Conservation (phyloP, 345 rosid genomes). For the Rhizophora mangle region DNA sequence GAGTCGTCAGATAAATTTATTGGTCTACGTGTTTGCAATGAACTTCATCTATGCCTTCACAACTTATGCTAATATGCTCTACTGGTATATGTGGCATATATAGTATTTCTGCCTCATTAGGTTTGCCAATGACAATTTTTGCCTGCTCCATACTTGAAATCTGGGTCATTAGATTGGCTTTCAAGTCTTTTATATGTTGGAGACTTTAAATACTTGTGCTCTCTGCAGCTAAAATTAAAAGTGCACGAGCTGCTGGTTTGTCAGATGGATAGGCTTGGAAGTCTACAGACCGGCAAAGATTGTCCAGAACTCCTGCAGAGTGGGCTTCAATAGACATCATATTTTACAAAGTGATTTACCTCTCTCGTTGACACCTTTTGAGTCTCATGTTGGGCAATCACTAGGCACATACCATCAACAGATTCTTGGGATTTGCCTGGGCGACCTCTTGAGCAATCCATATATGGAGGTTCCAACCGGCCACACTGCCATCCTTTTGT, state of each 20-base stretch:
- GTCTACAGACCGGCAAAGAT: conserved; percentile 15
- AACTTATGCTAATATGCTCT: neutral
- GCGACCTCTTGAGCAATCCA: neutral
- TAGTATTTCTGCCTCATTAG: neutral
- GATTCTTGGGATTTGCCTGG: neutral
- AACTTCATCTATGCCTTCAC: too few relatives aligned
- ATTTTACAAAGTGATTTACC: neutral
- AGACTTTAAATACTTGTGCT: neutral
- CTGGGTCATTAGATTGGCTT: neutral
- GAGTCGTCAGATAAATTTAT: too few relatives aligned
- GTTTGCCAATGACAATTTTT: neutral
- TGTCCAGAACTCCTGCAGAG: neutral
- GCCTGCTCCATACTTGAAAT: neutral
- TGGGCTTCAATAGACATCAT: neutral
- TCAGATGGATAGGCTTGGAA: conserved; percentile 59
- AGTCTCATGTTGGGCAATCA: neutral
- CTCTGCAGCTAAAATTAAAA: conserved; percentile 52
- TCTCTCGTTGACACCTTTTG: neutral
- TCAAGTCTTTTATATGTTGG: neutral
- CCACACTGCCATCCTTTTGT: neutral
- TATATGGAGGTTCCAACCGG: too few relatives aligned
- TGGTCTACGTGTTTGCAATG: too few relatives aligned
- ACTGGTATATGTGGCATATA: neutral
- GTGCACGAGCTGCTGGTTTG: conserved; percentile 50
- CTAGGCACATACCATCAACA: too few relatives aligned